phyloP scores from a whole-genome alignment of 495 filamentous ascomycete genomes.

The Extremus antarcticus region DNA sequence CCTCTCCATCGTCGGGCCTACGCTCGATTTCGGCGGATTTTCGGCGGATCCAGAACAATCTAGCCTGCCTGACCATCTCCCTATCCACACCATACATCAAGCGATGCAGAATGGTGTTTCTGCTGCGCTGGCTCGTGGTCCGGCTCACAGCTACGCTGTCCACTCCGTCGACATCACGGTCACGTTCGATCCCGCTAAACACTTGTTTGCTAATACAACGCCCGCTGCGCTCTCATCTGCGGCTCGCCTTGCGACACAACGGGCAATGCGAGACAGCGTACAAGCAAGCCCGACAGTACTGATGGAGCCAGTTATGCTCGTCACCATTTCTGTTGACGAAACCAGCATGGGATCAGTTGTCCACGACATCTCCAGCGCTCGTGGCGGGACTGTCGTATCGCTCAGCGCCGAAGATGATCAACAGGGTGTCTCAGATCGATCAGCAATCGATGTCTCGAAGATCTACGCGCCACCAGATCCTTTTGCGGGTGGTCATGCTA shows the following conservation, averaged over 20 bases:
- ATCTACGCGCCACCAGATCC: constrained; percentile 82
- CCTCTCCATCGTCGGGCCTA: constrained; percentile 31
- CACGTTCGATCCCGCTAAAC: constrained; percentile 50
- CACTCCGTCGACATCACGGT: constrained; percentile 58
- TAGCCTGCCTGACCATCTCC: constrained; percentile 47
- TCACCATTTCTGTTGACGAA: constrained; percentile 75
- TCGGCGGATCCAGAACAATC: constrained; percentile 9
- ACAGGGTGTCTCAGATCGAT: constrained; percentile 26
- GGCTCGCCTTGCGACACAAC: constrained; percentile 57
- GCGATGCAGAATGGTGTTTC: constrained; percentile 66
- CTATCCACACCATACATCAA: constrained; percentile 45
- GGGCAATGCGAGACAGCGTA: constrained; percentile 47
- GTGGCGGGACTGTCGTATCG: constrained; percentile 77
- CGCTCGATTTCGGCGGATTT: constrained; percentile 19
- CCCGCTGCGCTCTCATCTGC: constrained; percentile 68
- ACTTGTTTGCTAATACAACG: constrained; percentile 59
- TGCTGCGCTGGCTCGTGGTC: constrained; percentile 79
- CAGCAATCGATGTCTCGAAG: constrained; percentile 50
- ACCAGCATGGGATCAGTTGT: constrained; percentile 71
- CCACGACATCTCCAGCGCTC: constrained; percentile 70
- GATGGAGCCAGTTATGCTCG: constrained; percentile 89
- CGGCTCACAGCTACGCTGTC: constrained; percentile 63
- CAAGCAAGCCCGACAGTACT: constrained; percentile 41
- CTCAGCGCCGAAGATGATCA: constrained; percentile 51
- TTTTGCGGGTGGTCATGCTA: constrained; percentile 43